phyloP scores from a whole-genome alignment of 139 green algal genomes.

The Tetradesmus lagerheimii region DNA sequence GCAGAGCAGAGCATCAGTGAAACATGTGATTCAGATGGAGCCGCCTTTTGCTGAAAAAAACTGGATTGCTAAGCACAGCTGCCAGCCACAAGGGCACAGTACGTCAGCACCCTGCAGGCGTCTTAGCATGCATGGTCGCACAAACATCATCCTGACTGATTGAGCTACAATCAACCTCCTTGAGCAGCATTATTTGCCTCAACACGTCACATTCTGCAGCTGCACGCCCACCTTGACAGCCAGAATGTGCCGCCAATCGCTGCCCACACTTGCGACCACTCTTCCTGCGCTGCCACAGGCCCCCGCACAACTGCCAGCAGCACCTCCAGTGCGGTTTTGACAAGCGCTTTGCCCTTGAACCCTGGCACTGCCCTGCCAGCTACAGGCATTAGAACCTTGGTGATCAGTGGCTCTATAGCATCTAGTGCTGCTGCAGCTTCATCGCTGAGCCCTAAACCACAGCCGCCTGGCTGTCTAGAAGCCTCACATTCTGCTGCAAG shows the following conservation, averaged over 20 bases:
- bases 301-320: constrained; percentile 46
- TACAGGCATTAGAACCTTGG: constrained; percentile 44
- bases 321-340: constrained; percentile 48
- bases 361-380: constrained; percentile 38
- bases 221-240: constrained; percentile 18
- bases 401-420: constrained; percentile 48
- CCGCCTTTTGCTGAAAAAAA: too few relatives aligned
- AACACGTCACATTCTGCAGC: not conserved
- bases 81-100: too few relatives aligned
- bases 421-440: not conserved
- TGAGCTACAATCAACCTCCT: too few relatives aligned
- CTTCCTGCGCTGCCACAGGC: constrained; percentile 44
- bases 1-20: too few relatives aligned
- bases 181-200: too few relatives aligned
- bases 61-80: too few relatives aligned
- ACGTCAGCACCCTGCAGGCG: too few relatives aligned
- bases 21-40: too few relatives aligned
- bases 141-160: not conserved
- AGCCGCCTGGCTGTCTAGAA: constrained; percentile 17
- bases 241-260: constrained; percentile 40
- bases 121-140: not conserved
- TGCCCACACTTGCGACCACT: constrained; percentile 55
- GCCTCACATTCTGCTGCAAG: not conserved
- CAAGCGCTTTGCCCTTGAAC: constrained; percentile 61
- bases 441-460: not conserved